Evolutionary conservation across 2,329 filamentous ascomycete species (phyloP), one percentile per base, ranked within the genome.

Genomic region (Ophiosphaerella korrae): DNA sequence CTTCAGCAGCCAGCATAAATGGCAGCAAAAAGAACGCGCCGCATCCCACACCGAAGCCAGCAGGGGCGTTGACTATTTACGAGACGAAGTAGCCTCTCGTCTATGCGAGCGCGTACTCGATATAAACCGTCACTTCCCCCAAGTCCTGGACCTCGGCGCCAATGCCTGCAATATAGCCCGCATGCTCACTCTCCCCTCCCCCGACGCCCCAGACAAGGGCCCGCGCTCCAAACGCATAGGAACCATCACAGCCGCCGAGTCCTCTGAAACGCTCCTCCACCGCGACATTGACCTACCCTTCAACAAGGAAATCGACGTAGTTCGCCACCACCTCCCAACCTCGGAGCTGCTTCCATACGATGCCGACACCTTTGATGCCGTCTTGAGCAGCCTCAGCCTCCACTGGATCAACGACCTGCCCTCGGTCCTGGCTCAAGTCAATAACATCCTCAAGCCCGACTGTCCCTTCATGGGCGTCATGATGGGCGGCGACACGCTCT

Each of bases 381-480:
- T 97, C 9, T 79, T 99, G 55, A 96, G 90, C 70, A 96, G 89
- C 48, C 78, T 96, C 52, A 92, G 89, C 50, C 80, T 99, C 71
- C 94, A 99, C 75, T 99, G 94, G 94, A 89, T 97, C 80, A 99
- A 99, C 72, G 91, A 99, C 73, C 84, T 99, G 5, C 94, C 94
- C 0, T 89, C 88, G 1, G 79, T 95, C 9, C 82, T 99, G 2
- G 81, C 86, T 1, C 90, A 96, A 69, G 88, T 97, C 70, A 96
- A 96, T 78, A 83, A 84, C 58, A 79, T 95, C 31, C 82, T 99
- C 23, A 96, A 95, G 74, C 92, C 93, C 0, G 94, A 99, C 72
- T 83, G 84, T 49, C 92, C 95, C 1, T 96, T 99, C 69, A 87
- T 99, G 40, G 93, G 89, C 12, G 93, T 93, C 60, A 99, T 99